A percentile compares a stretch with the other conserved stretches of the same genome.
phyloP scores from a whole-genome alignment of 1,139 yeast genomes.

The Geotrichum carabidarum region DNA sequence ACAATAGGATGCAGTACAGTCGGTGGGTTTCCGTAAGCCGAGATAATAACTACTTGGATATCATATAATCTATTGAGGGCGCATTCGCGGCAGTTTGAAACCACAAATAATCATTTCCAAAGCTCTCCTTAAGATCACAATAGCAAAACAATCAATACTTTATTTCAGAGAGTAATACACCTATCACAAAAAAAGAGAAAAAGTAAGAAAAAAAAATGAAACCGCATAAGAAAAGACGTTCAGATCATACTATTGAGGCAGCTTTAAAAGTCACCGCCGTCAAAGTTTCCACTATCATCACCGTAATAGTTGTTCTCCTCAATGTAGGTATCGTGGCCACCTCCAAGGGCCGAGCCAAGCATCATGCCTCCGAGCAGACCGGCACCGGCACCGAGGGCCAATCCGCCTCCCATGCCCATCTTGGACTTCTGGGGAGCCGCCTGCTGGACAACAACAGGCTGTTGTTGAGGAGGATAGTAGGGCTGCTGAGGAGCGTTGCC shows the following conservation, averaged over 20 bases:
- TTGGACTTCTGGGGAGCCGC: constrained; percentile 29
- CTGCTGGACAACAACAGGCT: constrained; percentile 33
- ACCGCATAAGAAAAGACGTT: background rate
- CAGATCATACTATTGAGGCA: too few species aligned
- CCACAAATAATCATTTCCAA: too few species aligned
- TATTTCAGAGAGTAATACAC: too few species aligned
- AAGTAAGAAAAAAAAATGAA: too few species aligned
- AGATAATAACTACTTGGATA: too few species aligned
- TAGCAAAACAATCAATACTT: too few species aligned
- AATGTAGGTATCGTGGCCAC: constrained; percentile 21
- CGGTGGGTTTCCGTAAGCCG: too few species aligned
- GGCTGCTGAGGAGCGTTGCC: constrained; percentile 18
- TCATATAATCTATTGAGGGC: too few species aligned
- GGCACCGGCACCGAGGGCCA: constrained; percentile 73
- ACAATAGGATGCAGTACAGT: too few species aligned
- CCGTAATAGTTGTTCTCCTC: constrained; percentile 34
- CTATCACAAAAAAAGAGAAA: too few species aligned
- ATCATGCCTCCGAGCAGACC: constrained; percentile 74
- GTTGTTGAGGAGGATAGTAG: constrained; percentile 23
- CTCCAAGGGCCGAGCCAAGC: constrained; percentile 44
- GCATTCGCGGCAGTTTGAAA: too few species aligned
- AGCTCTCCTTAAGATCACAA: background rate
- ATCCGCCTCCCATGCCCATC: constrained; percentile 43
- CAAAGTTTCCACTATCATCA: constrained; percentile 21
- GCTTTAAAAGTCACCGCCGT: background rate